Evolutionary conservation across 2,329 filamentous ascomycete genomes (phyloP), one percentile per base, ranked within the genome.

Genomic region (Pseudogymnoascus destructans): DNA sequence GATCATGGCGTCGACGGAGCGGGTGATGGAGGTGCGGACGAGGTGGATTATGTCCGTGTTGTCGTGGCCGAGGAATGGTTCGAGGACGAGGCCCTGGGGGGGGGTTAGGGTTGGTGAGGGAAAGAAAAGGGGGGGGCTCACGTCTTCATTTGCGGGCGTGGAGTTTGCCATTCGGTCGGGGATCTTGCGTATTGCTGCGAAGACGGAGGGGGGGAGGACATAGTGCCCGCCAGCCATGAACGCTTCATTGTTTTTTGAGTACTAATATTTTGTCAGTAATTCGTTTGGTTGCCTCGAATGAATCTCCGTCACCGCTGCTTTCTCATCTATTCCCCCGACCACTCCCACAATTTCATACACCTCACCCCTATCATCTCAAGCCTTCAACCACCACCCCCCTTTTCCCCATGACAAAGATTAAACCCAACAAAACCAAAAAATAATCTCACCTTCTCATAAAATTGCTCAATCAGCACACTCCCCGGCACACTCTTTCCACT

Each of bases 41-140:
- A 55, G 32, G 15, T 19, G 52, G 52, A 55, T 55, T 6, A 55
- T 55, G 52, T 55, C 52, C n/a, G 27, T 35, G 52, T 55, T 55
- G 52, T 55, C 52, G 52, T 32, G 52, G 52, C 27, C 52, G 52
- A 55, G 52, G 27, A 55, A 55, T 25, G 52, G 52, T 3, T 35
- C 32, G n/a, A 55, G 52, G 52, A 55, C 32, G 25, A 55, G 52
- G 27, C 19, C 19, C 46, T 54, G 38, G 27, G 21, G 46, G 46
- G 21, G 46, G 4, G 5, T 54, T 54, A 54, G 46, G 3, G n/a
- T 9, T 17, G 9, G 7, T 27, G 7, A 23, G 9, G 13, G 5
- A 3, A 13, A 49, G 10, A 15, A 19, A n/a, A 3, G n/a, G 21
- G 46, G 46, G 7, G 9, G 11, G 15, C 46, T 27, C 21, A 54